A percentile compares a stretch with the other conserved stretches of the same genome.
phyloP scores from a whole-genome alignment of 208 protist species.

The Naegleria lovaniensis region DNA sequence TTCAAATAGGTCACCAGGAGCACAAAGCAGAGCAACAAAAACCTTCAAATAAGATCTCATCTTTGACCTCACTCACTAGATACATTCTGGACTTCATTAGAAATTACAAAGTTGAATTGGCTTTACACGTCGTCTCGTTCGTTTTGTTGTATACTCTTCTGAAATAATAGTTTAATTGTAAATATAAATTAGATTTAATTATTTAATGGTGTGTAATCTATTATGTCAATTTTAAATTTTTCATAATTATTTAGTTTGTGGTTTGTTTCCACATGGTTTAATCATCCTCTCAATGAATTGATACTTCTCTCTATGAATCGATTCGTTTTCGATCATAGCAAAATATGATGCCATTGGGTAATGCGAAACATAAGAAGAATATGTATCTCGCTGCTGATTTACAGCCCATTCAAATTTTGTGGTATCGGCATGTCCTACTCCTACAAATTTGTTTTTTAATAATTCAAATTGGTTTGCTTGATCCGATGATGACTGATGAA shows the following conservation, averaged over 20 bases:
- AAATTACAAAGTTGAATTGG: not conserved
- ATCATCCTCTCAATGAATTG: slow-evolving; percentile 43
- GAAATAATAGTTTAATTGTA: not conserved
- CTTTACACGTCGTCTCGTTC: not conserved
- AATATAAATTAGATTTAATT: too few relatives aligned
- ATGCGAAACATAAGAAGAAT: slow-evolving; percentile 58
- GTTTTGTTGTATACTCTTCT: not conserved
- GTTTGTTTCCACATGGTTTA: slow-evolving; percentile 24
- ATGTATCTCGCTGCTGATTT: slow-evolving; percentile 57
- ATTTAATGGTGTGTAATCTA: too few relatives aligned
- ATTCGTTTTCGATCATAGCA: slow-evolving; percentile 59
- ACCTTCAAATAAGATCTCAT: not conserved
- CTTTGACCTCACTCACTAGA: not conserved
- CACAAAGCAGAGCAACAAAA: not conserved
- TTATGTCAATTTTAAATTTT: not conserved
- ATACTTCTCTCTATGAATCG: slow-evolving; percentile 49
- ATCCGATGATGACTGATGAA: not conserved
- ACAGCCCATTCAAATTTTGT: slow-evolving; percentile 56
- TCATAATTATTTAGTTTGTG: not conserved
- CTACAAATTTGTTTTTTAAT: slow-evolving; percentile 61
- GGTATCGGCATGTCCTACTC: slow-evolving; percentile 58
- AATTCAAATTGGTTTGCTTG: slow-evolving; percentile 53
- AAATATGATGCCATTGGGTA: slow-evolving; percentile 46
- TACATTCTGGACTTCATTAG: not conserved
- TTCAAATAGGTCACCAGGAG: too few relatives aligned